A percentile compares a stretch with the other conserved stretches of the same genome.
Evolutionary conservation across 164 flowering plant genomes (phyloP).

Genomic region (Magnolia changhungtana): DNA sequence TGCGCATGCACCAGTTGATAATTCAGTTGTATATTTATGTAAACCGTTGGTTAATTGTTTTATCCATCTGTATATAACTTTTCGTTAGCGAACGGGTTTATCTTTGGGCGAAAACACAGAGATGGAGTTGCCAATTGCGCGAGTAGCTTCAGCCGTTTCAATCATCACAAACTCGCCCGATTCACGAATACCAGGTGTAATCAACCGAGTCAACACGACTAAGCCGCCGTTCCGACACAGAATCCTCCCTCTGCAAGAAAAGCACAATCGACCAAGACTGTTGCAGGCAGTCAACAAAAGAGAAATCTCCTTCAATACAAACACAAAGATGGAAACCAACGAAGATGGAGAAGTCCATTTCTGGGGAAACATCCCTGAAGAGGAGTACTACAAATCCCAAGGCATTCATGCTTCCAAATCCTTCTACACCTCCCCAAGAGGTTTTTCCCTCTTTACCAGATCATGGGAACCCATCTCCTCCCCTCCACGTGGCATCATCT

Average conservation of each 20-base stretch:
- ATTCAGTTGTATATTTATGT: too few relatives aligned
- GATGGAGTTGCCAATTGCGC: too few relatives aligned
- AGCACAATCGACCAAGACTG: neutral
- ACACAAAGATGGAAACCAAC: neutral
- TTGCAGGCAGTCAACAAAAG: neutral
- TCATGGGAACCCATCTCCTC: slow-evolving; percentile 64
- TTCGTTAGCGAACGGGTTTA: too few relatives aligned
- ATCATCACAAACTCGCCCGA: too few relatives aligned
- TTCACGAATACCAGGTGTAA: too few relatives aligned
- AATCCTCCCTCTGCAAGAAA: neutral
- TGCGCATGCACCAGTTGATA: too few relatives aligned
- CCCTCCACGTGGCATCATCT: slow-evolving; percentile 66
- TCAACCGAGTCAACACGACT: too few relatives aligned
- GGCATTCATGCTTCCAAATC: slow-evolving; percentile 49
- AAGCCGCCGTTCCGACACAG: too few relatives aligned
- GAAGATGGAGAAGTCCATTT: slow-evolving; percentile 21
- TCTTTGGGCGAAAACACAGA: too few relatives aligned
- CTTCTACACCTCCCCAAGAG: slow-evolving; percentile 66
- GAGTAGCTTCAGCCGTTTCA: too few relatives aligned
- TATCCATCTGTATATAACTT: too few relatives aligned
- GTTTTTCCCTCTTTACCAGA: slow-evolving; percentile 74
- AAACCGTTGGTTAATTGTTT: too few relatives aligned
- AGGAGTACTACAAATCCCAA: slow-evolving; percentile 53
- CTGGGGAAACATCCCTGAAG: slow-evolving; percentile 74
- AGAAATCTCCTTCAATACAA: neutral